phyloP scores from a whole-genome alignment of 2,329 filamentous ascomycete genomes.

The Neofusicoccum laricinum region DNA sequence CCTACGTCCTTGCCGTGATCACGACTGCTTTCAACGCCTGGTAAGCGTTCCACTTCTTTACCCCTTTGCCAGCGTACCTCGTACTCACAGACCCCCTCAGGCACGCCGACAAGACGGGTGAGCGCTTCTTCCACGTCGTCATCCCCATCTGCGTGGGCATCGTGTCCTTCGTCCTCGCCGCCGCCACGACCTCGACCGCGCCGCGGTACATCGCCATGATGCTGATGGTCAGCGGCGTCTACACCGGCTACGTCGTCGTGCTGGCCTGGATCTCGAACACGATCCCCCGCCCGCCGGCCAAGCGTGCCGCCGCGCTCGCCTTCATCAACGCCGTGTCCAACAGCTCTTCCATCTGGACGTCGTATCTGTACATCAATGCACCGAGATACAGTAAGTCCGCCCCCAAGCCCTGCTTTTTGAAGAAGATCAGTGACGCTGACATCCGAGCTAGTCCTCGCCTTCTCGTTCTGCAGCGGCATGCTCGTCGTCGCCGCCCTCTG shows the following conservation, averaged over 20 bases:
- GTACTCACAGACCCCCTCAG: background rate
- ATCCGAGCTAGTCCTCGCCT: conserved; percentile 49
- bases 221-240: conserved; percentile 64
- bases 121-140: conserved; percentile 67
- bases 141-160: conserved; percentile 62
- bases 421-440: background rate
- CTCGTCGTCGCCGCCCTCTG: conserved; percentile 61
- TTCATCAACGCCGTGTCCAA: conserved; percentile 75
- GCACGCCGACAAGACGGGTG: conserved; percentile 68
- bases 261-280: conserved; percentile 75
- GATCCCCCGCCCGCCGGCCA: conserved; percentile 71
- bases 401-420: background rate
- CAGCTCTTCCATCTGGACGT: conserved; percentile 66
- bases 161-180: conserved; percentile 65
- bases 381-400: conserved; percentile 8
- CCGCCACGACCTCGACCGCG: conserved; percentile 57
- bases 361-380: conserved; percentile 61
- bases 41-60: conserved; percentile 19
- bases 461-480: conserved; percentile 67
- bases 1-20: conserved; percentile 57
- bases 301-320: conserved; percentile 69
- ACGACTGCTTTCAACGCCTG: conserved; percentile 64
- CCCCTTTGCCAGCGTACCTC: too few species aligned
- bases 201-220: conserved; percentile 70
- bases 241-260: conserved; percentile 60